These are phyloP conservation scores for Fraxinus nigra DNA, from an alignment of 305 asterid genomes.

Conservation along the genomic window DNA sequence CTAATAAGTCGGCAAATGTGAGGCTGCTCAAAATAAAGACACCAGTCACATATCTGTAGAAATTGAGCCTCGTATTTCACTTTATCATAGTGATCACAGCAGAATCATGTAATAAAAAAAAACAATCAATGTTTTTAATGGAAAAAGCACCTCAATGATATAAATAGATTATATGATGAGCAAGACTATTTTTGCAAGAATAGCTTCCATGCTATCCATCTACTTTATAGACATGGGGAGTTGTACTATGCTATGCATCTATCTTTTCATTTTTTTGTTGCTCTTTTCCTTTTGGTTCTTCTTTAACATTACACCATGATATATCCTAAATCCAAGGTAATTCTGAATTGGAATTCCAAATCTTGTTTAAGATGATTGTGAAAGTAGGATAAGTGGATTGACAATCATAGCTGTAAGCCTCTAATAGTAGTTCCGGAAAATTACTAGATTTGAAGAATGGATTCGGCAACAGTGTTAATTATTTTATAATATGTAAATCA, in stretches of 20 bases:
- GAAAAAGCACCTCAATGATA: background rate
- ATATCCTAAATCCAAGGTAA: background rate
- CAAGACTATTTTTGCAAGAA: background rate
- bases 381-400: background rate
- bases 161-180: background rate
- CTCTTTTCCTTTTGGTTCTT: background rate
- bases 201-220: constrained; percentile 2
- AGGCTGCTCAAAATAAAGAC: background rate
- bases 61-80: constrained; percentile 4
- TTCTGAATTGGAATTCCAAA: background rate
- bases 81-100: background rate
- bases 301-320: background rate
- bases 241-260: background rate
- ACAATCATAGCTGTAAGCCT: background rate
- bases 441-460: background rate
- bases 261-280: background rate
- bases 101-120: background rate
- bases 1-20: background rate
- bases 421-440: background rate
- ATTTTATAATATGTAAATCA: background rate
- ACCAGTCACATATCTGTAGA: constrained; percentile 3
- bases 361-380: background rate
- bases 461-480: background rate
- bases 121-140: background rate
- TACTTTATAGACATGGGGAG: background rate